Conservation (phyloP, 2,329 filamentous ascomycete species). For the Zelopaecilomyces penicillatus region DNA sequence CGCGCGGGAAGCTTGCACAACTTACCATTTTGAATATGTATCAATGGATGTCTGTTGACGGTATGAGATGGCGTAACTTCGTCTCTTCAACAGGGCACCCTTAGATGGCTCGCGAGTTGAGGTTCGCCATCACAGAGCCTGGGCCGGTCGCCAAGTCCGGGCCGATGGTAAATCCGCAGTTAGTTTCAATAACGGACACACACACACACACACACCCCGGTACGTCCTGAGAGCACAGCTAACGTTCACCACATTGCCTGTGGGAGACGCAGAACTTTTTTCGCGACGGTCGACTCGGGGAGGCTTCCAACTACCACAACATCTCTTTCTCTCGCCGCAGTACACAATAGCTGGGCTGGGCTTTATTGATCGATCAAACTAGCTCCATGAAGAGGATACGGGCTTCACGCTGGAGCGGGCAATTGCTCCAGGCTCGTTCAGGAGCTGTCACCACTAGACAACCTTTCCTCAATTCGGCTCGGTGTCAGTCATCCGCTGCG, state of each 20-base stretch:
- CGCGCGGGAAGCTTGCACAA: background rate
- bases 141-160: slow-evolving; percentile 2
- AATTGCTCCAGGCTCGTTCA: slow-evolving; percentile 29
- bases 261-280: slow-evolving; percentile 6
- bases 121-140: slow-evolving; percentile 3
- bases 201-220: background rate
- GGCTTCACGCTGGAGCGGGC: slow-evolving; percentile 32
- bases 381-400: slow-evolving; percentile 36
- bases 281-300: background rate
- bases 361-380: background rate
- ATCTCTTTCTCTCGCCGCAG: background rate
- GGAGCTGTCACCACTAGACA: slow-evolving; percentile 18
- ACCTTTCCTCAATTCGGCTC: slow-evolving; percentile 16
- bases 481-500: slow-evolving; percentile 26
- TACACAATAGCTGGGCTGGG: no score
- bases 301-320: background rate
- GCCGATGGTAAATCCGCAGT: slow-evolving; percentile 11
- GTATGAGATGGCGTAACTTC: slow-evolving; percentile 21
- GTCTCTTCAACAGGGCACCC: slow-evolving; percentile 11
- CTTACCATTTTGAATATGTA: slow-evolving; percentile 49
- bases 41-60: slow-evolving; percentile 24
- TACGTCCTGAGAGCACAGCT: no score
- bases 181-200: no score
- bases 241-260: no score
- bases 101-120: slow-evolving; percentile 6